Base-by-base conservation (phyloP, 2,329 filamentous ascomycete species). In the Coniochaeta sp. region DNA sequence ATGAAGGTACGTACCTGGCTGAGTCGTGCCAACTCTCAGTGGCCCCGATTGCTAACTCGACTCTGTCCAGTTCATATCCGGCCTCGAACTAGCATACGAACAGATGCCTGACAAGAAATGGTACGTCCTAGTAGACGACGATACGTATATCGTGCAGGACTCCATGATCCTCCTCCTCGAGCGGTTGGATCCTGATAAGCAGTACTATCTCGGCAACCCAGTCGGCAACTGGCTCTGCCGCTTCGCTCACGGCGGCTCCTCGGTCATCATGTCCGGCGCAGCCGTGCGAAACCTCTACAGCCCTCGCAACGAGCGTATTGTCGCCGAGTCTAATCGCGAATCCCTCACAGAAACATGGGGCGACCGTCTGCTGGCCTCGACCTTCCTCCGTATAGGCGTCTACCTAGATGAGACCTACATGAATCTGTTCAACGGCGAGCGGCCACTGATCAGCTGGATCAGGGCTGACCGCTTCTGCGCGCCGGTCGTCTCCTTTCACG, bases 91-190 rank as follows among this genome's bases (percentile, higher is more conserved):
- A 62, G 73, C 79, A 22, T 82, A 79, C 72, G 69, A 73, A 43
- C 73, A 71, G 17, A 73, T 83, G 67, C 82, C 81, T 0, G 68
- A 74, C 62, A 85, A 84, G 72, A 82, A 82, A 67, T 85, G 82
- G 82, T 85, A 84, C 66, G 68, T 84, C 62, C 78, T 85, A 63
- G 69, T 82, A 16, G 82, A 85, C 68, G 82, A 85, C 68, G 82
- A 85, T 67, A 85, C 81, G 0, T 85, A 79, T 66, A 67, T 85
- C 52, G 73, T 84, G 52, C 76, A 76, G 58, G 73, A 77, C 2
- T 81, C 81, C 14, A 69, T 85, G 31, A 70, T 73, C 47, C 68
- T 77, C 1, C 69, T 85, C 14, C 72, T 85, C 16, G 73, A 74
- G 19, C 80, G 82, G 60, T 69, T 85, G 61, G 74, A 84, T 67